Percentiles rank a stretch among this genome's conserved stretches.
Conservation (phyloP, 2,329 filamentous ascomycete genomes). For the Diatrype stigma region DNA sequence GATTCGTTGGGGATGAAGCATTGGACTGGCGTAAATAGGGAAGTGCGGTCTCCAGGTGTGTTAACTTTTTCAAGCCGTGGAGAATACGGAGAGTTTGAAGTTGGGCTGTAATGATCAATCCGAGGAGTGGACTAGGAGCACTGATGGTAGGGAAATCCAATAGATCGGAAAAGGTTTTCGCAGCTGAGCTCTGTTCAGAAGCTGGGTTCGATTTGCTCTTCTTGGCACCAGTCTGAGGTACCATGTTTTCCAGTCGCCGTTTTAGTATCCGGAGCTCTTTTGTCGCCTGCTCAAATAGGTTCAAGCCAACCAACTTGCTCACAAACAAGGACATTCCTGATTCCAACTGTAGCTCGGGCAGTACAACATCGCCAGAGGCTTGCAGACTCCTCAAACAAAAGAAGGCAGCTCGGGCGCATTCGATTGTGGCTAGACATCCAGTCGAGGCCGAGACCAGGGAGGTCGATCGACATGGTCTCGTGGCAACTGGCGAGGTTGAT, state of each 20-base stretch:
- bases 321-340: constrained; percentile 67
- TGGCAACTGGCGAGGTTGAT: constrained; percentile 45
- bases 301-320: constrained; percentile 60
- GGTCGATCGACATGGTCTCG: constrained; percentile 29
- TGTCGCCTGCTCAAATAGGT: constrained; percentile 62
- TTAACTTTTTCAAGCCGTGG: constrained; percentile 54
- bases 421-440: constrained; percentile 54
- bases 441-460: constrained; percentile 28
- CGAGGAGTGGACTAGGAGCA: constrained; percentile 40
- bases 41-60: constrained; percentile 53
- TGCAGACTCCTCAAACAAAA: constrained; percentile 57
- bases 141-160: constrained; percentile 54
- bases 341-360: constrained; percentile 66
- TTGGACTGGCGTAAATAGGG: constrained; percentile 50
- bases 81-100: constrained; percentile 62
- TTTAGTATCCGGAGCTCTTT: constrained; percentile 67
- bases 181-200: constrained; percentile 30
- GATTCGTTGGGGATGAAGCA: constrained; percentile 52
- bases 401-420: constrained; percentile 68
- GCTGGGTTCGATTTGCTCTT: constrained; percentile 28
- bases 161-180: constrained; percentile 52
- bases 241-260: constrained; percentile 49
- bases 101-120: constrained; percentile 60
- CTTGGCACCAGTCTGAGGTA: constrained; percentile 22
- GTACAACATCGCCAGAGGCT: constrained; percentile 45